phyloP scores from a whole-genome alignment of 768 basidiomycete genomes.

The Macrolepiota albuminosa region DNA sequence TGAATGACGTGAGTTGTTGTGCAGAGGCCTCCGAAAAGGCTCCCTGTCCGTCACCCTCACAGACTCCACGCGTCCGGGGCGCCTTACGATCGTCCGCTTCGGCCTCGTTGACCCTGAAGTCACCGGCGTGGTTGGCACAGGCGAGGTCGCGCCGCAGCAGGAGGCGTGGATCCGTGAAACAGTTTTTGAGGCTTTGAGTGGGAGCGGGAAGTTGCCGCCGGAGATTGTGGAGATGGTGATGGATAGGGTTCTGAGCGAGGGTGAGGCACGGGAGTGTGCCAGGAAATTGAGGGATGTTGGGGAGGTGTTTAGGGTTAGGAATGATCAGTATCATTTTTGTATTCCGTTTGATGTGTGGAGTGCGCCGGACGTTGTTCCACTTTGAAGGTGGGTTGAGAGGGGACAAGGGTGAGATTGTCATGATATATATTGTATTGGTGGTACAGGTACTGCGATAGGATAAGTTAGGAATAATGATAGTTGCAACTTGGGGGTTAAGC shows the following conservation, averaged over 20 bases:
- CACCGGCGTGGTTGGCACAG: conserved; percentile 34
- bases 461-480: not conserved
- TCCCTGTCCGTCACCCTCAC: conserved; percentile 31
- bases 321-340: conserved; percentile 44
- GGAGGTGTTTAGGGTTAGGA: conserved; percentile 31
- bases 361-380: conserved; percentile 9
- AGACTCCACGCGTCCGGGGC: conserved; percentile 37
- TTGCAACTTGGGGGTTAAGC: not conserved
- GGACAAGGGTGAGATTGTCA: not conserved
- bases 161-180: conserved; percentile 36
- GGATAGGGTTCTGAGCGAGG: conserved; percentile 27
- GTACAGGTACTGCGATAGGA: not conserved
- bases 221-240: conserved; percentile 42
- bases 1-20: too few species aligned
- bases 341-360: conserved; percentile 48
- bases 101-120: conserved; percentile 47
- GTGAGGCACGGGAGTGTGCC: conserved; percentile 32
- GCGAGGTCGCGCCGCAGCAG: conserved; percentile 49
- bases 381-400: not conserved
- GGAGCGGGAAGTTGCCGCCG: conserved; percentile 27
- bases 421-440: not conserved
- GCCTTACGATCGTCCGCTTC: conserved; percentile 37
- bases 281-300: conserved; percentile 28
- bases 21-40: not conserved
- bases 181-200: conserved; percentile 28